phyloP scores from a whole-genome alignment of 202 grass and related monocot species.

The Carex sylvatica region DNA sequence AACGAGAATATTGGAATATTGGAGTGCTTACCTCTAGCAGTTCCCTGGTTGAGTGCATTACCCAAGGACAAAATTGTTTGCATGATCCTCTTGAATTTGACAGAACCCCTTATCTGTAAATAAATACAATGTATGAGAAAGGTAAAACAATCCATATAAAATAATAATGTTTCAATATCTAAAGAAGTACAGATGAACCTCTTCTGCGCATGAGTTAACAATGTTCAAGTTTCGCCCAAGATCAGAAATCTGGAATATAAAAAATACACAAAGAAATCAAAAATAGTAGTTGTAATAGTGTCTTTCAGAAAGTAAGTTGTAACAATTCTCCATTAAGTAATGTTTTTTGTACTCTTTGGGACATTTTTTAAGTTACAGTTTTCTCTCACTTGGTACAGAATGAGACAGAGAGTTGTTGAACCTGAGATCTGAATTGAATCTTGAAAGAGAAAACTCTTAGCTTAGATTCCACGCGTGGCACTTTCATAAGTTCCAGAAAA shows the following conservation, averaged over 20 bases:
- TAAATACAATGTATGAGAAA: conserved; percentile 30
- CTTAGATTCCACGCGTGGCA: conserved; percentile 95
- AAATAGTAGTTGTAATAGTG: conserved; percentile 19
- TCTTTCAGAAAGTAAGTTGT: not conserved
- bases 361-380: not conserved
- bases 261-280: conserved; percentile 31
- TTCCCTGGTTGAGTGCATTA: conserved; percentile 99
- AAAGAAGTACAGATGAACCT: conserved; percentile 39
- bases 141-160: conserved; percentile 18
- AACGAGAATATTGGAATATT: conserved; percentile 17
- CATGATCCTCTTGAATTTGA: conserved; percentile 98
- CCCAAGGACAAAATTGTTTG: conserved; percentile 99
- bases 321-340: not conserved
- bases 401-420: conserved; percentile 27
- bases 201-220: conserved; percentile 80
- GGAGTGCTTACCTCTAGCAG: conserved; percentile 84
- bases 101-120: conserved; percentile 83
- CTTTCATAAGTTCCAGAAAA: conserved; percentile 96
- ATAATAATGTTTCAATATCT: conserved; percentile 17
- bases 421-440: conserved; percentile 85
- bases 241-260: conserved; percentile 74
- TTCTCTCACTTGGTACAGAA: not conserved
- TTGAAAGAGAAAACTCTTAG: conserved; percentile 95
- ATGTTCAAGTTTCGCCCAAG: conserved; percentile 79
- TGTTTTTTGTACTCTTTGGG: not conserved